Conservation (phyloP, 129 eudicot genomes). For the Centaurea solstitialis region DNA sequence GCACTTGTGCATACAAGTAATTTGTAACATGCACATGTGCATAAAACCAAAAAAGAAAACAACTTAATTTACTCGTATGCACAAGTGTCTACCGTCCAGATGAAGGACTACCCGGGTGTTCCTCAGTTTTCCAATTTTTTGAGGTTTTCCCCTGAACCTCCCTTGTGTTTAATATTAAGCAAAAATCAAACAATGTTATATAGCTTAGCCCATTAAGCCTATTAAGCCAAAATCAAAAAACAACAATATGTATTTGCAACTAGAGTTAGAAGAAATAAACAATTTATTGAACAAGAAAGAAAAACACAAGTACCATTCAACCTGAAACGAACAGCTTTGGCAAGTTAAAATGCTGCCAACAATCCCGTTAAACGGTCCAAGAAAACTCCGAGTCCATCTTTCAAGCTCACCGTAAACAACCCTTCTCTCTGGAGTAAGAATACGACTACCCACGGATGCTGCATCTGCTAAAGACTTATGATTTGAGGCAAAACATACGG, state of each 20-base stretch:
- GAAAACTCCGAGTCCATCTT: constrained; percentile 68
- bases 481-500: constrained; percentile 47
- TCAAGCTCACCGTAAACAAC: constrained; percentile 40
- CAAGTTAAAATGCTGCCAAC: constrained; percentile 78
- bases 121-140: too few relatives aligned
- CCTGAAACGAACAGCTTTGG: constrained; percentile 93
- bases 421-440: constrained; percentile 40
- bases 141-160: too few relatives aligned
- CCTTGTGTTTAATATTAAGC: neutral
- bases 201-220: neutral
- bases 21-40: too few relatives aligned
- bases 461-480: constrained; percentile 55
- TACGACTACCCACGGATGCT: constrained; percentile 47
- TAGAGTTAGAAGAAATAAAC: neutral
- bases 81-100: too few relatives aligned
- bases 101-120: too few relatives aligned
- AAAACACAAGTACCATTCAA: constrained; percentile 65
- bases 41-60: too few relatives aligned
- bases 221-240: neutral
- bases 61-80: too few relatives aligned
- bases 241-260: neutral
- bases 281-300: constrained; percentile 13
- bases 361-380: constrained; percentile 93
- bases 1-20: too few relatives aligned
- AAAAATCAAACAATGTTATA: neutral